Evolutionary conservation across 2,329 filamentous ascomycete species (phyloP).

Genomic region (Trichoderma koningiopsis): DNA sequence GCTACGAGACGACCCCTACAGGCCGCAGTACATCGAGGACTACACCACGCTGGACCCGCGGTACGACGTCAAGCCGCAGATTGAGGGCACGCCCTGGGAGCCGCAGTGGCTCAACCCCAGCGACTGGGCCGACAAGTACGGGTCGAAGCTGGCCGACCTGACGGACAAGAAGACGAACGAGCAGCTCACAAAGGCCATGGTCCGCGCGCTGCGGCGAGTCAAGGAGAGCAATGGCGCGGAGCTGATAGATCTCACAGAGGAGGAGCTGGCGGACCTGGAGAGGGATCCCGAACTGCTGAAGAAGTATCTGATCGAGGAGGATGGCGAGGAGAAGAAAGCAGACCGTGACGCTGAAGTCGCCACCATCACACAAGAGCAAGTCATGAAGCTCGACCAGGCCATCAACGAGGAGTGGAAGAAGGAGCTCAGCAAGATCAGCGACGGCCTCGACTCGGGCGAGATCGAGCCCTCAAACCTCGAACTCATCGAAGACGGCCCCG

Average conservation of each 20-base stretch:
- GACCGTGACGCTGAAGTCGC: conserved; percentile 31
- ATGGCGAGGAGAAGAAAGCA: conserved; percentile 33
- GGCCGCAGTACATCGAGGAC: conserved; percentile 78
- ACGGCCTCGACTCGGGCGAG: conserved; percentile 36
- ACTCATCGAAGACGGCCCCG: conserved; percentile 43
- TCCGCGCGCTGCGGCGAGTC: conserved; percentile 46
- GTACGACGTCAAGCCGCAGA: conserved; percentile 68
- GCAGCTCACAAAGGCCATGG: conserved; percentile 47
- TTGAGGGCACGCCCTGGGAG: conserved; percentile 53
- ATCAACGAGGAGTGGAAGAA: conserved; percentile 42
- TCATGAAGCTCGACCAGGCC: conserved; percentile 43
- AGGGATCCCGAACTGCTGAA: conserved; percentile 44
- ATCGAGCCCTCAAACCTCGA: conserved; percentile 41
- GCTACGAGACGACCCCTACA: conserved; percentile 71
- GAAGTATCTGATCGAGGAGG: conserved; percentile 42
- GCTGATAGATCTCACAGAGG: conserved; percentile 53
- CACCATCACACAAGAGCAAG: conserved; percentile 40
- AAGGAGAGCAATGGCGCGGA: conserved; percentile 47
- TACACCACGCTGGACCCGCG: conserved; percentile 75
- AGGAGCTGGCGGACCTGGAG: conserved; percentile 48
- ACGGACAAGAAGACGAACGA: conserved; percentile 48
- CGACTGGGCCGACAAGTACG: conserved; percentile 61
- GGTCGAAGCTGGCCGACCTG: conserved; percentile 47
- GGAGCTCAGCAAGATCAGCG: conserved; percentile 42
- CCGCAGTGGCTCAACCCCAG: conserved; percentile 60